Conservation (phyloP, 441 rosid genomes). For the Pelargonium citronellum region DNA sequence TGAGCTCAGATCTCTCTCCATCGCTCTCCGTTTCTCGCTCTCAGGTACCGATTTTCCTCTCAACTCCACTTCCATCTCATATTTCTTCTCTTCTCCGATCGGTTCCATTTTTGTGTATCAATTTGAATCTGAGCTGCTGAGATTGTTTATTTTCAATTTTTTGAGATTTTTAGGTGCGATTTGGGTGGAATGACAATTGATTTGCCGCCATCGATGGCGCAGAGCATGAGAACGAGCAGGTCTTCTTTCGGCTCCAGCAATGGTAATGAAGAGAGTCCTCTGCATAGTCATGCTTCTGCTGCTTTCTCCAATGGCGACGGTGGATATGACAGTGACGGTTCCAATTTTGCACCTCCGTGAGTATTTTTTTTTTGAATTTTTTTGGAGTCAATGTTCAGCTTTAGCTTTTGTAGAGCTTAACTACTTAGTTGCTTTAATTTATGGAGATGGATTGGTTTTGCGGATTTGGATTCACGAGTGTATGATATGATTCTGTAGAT, state of each 20-base stretch:
- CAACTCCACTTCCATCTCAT: not conserved
- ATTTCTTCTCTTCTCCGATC: not conserved
- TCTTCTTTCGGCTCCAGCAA: conserved; percentile 46
- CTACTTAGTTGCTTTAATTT: not conserved
- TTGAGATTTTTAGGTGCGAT: conserved; percentile 1
- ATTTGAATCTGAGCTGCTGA: not conserved
- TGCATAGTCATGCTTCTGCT: conserved; percentile 31
- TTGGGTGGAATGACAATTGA: conserved; percentile 33
- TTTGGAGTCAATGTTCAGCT: not conserved
- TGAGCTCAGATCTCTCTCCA: conserved; percentile 3
- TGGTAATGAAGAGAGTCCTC: conserved; percentile 39
- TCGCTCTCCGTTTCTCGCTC: not conserved
- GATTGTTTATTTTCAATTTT: not conserved
- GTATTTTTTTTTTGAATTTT: conserved; percentile 13
- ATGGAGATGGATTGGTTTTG: not conserved
- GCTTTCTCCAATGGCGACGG: conserved; percentile 50
- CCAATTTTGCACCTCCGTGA: conserved; percentile 43
- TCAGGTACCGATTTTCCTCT: conserved; percentile 2
- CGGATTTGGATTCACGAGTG: conserved; percentile 1
- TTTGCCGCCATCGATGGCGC: conserved; percentile 35
- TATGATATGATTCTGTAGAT: not conserved
- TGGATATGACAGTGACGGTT: conserved; percentile 67
- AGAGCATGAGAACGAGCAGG: conserved; percentile 43
- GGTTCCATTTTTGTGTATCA: conserved; percentile 3
- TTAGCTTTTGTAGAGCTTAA: not conserved